These are phyloP conservation scores for Coprinopsis strossmayeri DNA, from an alignment of 768 basidiomycete genomes.

Conservation along the genomic window DNA sequence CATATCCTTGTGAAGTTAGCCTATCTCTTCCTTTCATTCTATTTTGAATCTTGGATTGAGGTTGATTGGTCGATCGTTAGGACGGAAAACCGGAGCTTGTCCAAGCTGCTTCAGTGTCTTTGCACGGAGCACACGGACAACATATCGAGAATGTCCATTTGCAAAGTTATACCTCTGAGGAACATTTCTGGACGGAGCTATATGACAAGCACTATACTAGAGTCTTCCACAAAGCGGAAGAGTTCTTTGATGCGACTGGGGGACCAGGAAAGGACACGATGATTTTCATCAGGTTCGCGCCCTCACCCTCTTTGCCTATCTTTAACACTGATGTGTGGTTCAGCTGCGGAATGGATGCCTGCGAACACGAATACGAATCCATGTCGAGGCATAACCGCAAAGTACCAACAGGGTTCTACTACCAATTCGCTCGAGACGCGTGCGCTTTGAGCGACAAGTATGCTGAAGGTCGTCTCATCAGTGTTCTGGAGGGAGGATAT, in stretches of 20 bases:
- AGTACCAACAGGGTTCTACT: conserved; percentile 82
- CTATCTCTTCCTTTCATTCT: not conserved
- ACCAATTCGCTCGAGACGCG: conserved; percentile 74
- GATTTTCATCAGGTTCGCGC: conserved; percentile 75
- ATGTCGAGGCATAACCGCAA: conserved; percentile 94
- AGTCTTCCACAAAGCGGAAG: conserved; percentile 60
- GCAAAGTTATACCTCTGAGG: conserved; percentile 59
- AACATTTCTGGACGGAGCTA: conserved; percentile 69
- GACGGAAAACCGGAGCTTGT: conserved; percentile 76
- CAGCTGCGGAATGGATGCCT: conserved; percentile 94
- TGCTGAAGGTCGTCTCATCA: conserved; percentile 67
- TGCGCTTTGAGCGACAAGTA: conserved; percentile 56
- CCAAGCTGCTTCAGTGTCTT: conserved; percentile 80
- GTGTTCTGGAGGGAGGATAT: conserved; percentile 94
- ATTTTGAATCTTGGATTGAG: too few species aligned
- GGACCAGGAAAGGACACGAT: conserved; percentile 63
- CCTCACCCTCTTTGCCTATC: conserved; percentile 1
- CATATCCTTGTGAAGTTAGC: conserved; percentile 84
- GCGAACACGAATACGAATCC: conserved; percentile 80
- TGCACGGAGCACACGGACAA: conserved; percentile 80
- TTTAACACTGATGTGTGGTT: not conserved
- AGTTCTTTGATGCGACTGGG: conserved; percentile 65
- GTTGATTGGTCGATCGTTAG: conserved; percentile 29
- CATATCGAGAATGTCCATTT: conserved; percentile 85
- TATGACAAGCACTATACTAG: conserved; percentile 60